A percentile compares a stretch with the other conserved stretches of the same genome.
Evolutionary conservation across 805 yeast genomes (phyloP).

Genomic region (Wickerhamiella azyma): DNA sequence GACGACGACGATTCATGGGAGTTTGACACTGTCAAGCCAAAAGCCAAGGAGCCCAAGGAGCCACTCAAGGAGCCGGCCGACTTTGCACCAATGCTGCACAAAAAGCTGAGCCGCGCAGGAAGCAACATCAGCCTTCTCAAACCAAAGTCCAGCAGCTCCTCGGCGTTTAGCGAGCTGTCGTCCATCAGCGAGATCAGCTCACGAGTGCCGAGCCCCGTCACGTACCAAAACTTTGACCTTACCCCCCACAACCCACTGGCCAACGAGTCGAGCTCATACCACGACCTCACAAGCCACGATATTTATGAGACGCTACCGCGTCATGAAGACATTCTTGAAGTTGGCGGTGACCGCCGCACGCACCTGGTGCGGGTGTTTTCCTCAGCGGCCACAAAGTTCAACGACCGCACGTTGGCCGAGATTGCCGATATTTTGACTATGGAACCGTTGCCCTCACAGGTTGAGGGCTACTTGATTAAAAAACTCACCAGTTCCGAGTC

Average conservation of each 20-base stretch:
- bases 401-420: constrained; percentile 18
- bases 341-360: constrained; percentile 9
- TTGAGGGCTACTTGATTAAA: constrained; percentile 17
- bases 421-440: constrained; percentile 17
- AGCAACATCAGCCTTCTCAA: constrained; percentile 5
- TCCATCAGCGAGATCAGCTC: constrained; percentile 3
- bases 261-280: neutral
- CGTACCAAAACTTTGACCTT: constrained; percentile 6
- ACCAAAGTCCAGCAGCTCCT: neutral
- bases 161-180: neutral
- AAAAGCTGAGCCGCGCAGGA: constrained; percentile 3
- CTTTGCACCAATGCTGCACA: neutral
- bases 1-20: constrained; percentile 26
- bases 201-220: constrained; percentile 8
- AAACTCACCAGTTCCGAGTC: constrained; percentile 14
- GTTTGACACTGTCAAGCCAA: constrained; percentile 27
- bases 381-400: constrained; percentile 19
- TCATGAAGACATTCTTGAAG: neutral
- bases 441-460: constrained; percentile 19
- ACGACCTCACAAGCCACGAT: neutral
- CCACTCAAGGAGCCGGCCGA: neutral
- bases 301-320: constrained; percentile 4
- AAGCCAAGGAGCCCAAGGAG: too few relatives aligned
- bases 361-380: constrained; percentile 16
- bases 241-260: constrained; percentile 3